Evolutionary conservation across 768 basidiomycete species (phyloP), one percentile per base, ranked within the genome.

Genomic region (Mycena filopes): DNA sequence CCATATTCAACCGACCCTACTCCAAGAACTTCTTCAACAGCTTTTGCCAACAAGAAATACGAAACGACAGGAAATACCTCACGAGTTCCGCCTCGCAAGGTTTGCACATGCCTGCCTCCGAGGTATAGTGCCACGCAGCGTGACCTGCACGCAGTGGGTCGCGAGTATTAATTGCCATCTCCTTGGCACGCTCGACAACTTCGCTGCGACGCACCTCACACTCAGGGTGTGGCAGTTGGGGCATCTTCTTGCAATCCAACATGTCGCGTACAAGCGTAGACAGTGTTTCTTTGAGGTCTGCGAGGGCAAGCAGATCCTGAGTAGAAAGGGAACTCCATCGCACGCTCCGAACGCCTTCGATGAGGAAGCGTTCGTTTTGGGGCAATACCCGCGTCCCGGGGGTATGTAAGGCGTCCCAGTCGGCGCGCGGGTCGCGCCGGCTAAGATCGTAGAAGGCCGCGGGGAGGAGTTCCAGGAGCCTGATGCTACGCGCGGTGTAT

Each of bases 401-500:
- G 1, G n/a, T 36, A 10, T 58, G 57, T 23, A 58, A 33, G 25
- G 38, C 57, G 46, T 58, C 45, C 57, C 57, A 58, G 46, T 58
- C 57, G 11, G 38, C 36, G 5, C 47, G 57, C 10, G 57, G 57
- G 38, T 58, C 46, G 46, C 57, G 36, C 15, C 57, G 57, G 25
- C 46, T 26, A 20, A 58, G 57, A 18, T 58, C 57, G 25, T 58
- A 58, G 18, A 40, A 48, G 20, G 57, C 46, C 21, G 57, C 57
- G 18, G 46, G 57, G 11, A 48, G 36, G 4, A 58, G 46, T 26
- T 48, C 25, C 20, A 13, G 36, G 36, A 58, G 46, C 25, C 36
- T 4, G 33, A 38, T 10, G 36, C 36, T 18, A 26, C 26, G 57
- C 33, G 57, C 46, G 20, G 28, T 40, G 6, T n/a, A 1, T 46